Evolutionary conservation across 2,329 filamentous ascomycete genomes (phyloP).

Genomic region (Cercospora janseana): DNA sequence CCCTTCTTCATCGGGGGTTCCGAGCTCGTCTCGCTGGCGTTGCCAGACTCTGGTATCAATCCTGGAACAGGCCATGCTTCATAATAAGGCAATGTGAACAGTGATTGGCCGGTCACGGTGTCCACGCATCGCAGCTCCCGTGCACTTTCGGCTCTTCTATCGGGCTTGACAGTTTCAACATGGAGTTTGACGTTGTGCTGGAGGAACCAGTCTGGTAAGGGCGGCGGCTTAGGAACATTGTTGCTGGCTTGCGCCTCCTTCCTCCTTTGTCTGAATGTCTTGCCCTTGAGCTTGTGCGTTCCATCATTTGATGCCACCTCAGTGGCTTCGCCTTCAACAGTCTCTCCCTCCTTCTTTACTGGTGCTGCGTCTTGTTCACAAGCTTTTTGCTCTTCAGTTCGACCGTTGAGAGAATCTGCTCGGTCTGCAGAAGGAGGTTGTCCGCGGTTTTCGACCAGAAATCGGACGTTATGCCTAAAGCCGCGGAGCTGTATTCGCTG

Average conservation of each 20-base stretch:
- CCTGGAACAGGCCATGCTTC: conserved; percentile 25
- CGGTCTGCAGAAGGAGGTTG: conserved; percentile 26
- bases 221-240: conserved; percentile 34
- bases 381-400: conserved; percentile 24
- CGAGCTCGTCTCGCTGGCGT: neutral
- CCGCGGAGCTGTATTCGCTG: conserved; percentile 14
- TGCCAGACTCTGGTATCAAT: conserved; percentile 1
- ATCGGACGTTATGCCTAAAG: conserved; percentile 27
- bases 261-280: conserved; percentile 25
- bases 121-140: conserved; percentile 34
- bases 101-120: conserved; percentile 33
- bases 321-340: conserved; percentile 7
- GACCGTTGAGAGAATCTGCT: conserved; percentile 20
- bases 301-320: conserved; percentile 13
- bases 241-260: conserved; percentile 10
- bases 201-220: conserved; percentile 41
- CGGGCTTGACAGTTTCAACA: conserved; percentile 16
- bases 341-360: conserved; percentile 13
- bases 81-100: conserved; percentile 35
- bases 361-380: conserved; percentile 17
- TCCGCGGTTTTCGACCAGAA: conserved; percentile 21
- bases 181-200: conserved; percentile 38
- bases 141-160: conserved; percentile 20
- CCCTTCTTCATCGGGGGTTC: conserved; percentile 14
- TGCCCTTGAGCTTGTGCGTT: conserved; percentile 21